Evolutionary conservation across 352 stramenopile species (phyloP), one percentile per base, ranked within the genome.

Genomic region (Pythium insidiosum): DNA sequence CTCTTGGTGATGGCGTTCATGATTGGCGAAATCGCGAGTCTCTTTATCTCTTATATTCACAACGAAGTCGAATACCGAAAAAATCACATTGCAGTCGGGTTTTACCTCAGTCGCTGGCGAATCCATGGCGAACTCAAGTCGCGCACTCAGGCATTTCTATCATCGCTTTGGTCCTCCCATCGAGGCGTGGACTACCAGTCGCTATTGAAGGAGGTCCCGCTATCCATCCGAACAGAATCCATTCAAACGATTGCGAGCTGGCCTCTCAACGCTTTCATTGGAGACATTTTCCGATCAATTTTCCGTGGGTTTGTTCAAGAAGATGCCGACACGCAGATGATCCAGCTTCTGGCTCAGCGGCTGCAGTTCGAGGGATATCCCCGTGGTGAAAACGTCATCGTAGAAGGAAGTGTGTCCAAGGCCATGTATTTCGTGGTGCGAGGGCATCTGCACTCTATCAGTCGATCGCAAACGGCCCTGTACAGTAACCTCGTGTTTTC

Each of bases 51-150:
- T 15, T 81, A 78, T 35, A 88, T 84, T 25, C 59, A 54, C 21
- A 79, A 82, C 47, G 74, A 88, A 56, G 69, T 88, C 15, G 61
- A 70, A 35, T 88, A 77, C 30, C 67, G 69, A 12, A 88, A 84
- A 41, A 83, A 88, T 30, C 63, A 84, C 43, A 82, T 82, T 31
- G 67, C 68, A 0, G 66, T 84, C 7, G 68, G 84, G 50, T 29
- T 75, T 7, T 87, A 84, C 37, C 40, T 87, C 4, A 46, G 43
- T 6, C 60, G 74, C 2, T 78, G 60, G 65, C 69, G 77, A 28
- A 70, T 84, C 28, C 34, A 66, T 0, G 56, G 58, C 0, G 53
- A 66, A 5, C 43, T 87, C 13, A 74, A 70, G 41, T 16, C 29
- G 3, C 62, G 72, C 0, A 75, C 63, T 0, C 68, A 84, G 25